Conservation (phyloP, 257 asterid genomes). For the Solanum chiquidenum region DNA sequence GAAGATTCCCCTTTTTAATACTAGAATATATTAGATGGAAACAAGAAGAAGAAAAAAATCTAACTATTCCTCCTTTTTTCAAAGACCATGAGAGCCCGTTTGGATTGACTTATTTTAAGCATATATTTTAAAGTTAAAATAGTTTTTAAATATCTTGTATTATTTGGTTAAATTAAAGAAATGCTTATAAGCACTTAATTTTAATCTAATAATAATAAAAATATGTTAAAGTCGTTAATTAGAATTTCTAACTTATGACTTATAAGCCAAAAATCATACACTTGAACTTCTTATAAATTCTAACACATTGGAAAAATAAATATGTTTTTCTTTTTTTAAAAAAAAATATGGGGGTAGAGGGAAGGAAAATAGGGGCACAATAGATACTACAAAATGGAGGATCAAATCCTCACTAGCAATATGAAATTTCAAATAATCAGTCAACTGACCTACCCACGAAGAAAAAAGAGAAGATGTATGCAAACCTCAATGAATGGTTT, state of each 20-base stretch:
- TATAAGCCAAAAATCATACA: neutral
- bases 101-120: too few species aligned
- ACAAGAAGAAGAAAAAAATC: neutral
- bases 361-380: too few species aligned
- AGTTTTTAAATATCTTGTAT: too few species aligned
- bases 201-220: neutral
- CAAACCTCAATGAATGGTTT: neutral
- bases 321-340: neutral
- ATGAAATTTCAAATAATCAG: neutral
- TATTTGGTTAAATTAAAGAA: too few species aligned
- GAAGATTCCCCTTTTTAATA: neutral
- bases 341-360: neutral
- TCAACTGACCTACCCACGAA: neutral
- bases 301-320: neutral
- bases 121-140: rapidly evolving
- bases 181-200: too few species aligned
- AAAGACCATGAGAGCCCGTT: rapidly evolving
- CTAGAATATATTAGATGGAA: neutral
- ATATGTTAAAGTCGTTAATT: neutral
- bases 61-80: neutral
- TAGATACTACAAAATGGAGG: neutral
- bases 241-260: neutral
- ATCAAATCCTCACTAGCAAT: rapidly evolving
- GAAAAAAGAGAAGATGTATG: neutral
- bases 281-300: neutral